These are phyloP conservation scores for Lactarius hengduanensis DNA, from an alignment of 768 basidiomycete genomes.

Conservation along the genomic window DNA sequence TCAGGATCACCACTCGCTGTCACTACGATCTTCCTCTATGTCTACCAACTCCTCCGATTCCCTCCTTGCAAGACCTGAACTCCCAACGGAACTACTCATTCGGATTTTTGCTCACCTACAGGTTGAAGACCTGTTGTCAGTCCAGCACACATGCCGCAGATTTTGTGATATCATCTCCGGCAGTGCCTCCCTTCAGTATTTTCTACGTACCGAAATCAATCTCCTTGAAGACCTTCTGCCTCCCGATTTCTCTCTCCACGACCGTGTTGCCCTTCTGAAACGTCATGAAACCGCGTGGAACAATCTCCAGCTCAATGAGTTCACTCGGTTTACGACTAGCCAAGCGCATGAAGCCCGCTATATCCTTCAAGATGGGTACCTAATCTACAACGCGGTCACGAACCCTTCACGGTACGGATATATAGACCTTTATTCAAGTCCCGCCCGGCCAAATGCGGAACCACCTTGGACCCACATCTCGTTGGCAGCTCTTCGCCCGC, in stretches of 20 bases:
- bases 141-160: conserved; percentile 9
- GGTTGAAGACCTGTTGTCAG: not conserved
- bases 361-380: conserved; percentile 3
- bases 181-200: conserved; percentile 2
- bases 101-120: not conserved
- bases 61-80: not conserved
- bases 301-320: not conserved
- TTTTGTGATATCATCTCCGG: not conserved
- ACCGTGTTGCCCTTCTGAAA: conserved; percentile 3
- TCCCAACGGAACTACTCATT: conserved; percentile 5
- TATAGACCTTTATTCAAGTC: conserved; percentile 9
- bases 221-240: conserved; percentile 2
- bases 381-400: conserved; percentile 1
- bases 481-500: not conserved
- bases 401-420: conserved; percentile 8
- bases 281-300: conserved; percentile 2
- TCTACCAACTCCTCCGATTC: not conserved
- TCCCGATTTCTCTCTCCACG: not conserved
- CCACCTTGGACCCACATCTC: conserved; percentile 9
- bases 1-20: not conserved
- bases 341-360: not conserved
- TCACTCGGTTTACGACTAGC: not conserved
- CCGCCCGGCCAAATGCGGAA: not conserved
- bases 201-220: not conserved
- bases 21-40: not conserved